These are phyloP conservation scores for Backusella mclennaniae DNA, from an alignment of 192 early-diverging fungal species.

Conservation along the genomic window DNA sequence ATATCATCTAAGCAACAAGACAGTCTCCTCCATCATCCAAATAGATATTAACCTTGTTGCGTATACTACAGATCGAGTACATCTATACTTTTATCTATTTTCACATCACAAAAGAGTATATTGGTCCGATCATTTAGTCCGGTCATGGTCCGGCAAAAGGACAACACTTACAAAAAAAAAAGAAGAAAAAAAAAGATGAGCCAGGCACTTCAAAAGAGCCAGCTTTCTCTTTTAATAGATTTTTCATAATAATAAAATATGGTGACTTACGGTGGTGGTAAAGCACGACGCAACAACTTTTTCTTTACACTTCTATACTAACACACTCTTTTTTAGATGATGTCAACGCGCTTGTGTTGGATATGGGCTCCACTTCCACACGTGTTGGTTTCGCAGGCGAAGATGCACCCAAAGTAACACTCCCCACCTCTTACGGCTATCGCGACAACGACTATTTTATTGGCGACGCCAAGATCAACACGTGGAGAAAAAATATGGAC, in stretches of 20 bases:
- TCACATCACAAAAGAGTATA: not conserved
- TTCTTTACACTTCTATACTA: too few species aligned
- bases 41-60: too few species aligned
- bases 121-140: not conserved
- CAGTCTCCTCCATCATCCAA: too few species aligned
- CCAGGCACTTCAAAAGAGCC: not conserved
- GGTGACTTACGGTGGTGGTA: constrained; percentile 45
- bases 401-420: constrained; percentile 87
- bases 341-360: constrained; percentile 89
- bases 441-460: constrained; percentile 50
- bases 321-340: constrained; percentile 60
- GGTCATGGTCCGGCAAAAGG: not conserved
- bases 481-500: constrained; percentile 80
- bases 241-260: constrained; percentile 9
- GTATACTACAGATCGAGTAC: too few species aligned
- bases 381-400: constrained; percentile 96
- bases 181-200: not conserved
- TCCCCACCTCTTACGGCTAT: constrained; percentile 76
- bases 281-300: not conserved
- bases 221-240: not conserved
- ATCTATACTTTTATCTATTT: not conserved
- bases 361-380: constrained; percentile 83
- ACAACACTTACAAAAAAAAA: not conserved
- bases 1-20: too few species aligned
- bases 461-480: constrained; percentile 65